A percentile compares a stretch with the other conserved stretches of the same genome.
Conservation (phyloP, 2,329 filamentous ascomycete genomes). For the Aspergillus sojae region DNA sequence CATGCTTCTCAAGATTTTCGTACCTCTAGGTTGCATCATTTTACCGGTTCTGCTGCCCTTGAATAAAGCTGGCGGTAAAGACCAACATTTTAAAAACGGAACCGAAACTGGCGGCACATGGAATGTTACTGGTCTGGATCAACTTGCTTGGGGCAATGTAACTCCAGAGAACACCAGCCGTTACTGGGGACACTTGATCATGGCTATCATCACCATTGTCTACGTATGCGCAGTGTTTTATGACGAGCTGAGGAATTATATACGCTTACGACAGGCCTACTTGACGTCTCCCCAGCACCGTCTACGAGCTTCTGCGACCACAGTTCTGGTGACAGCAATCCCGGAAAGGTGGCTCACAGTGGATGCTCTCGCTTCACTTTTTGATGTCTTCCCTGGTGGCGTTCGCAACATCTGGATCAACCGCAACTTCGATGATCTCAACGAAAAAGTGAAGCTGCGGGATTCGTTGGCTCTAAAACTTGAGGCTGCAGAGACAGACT, state of each 20-base stretch:
- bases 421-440: constrained; percentile 78
- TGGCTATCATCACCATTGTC: constrained; percentile 75
- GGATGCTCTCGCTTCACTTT: constrained; percentile 78
- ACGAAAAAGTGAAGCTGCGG: constrained; percentile 79
- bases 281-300: constrained; percentile 94
- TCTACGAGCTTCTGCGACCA: constrained; percentile 89
- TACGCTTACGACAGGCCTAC: constrained; percentile 91
- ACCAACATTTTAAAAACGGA: constrained; percentile 54
- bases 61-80: constrained; percentile 73
- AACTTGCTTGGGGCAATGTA: constrained; percentile 87
- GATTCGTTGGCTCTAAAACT: constrained; percentile 71
- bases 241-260: constrained; percentile 80
- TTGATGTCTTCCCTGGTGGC: constrained; percentile 94
- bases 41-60: constrained; percentile 84
- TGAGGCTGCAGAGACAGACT: constrained; percentile 79
- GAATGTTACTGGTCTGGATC: constrained; percentile 71
- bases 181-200: constrained; percentile 81
- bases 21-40: constrained; percentile 76
- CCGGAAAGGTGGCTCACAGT: constrained; percentile 87
- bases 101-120: constrained; percentile 41
- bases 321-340: constrained; percentile 88
- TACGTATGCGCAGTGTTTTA: constrained; percentile 91
- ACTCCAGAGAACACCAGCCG: constrained; percentile 63
- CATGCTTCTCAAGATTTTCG: constrained; percentile 86
- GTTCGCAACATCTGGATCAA: constrained; percentile 97